phyloP scores from a whole-genome alignment of 2,329 filamentous ascomycete genomes.

The Paraconiothyrium brasiliense region DNA sequence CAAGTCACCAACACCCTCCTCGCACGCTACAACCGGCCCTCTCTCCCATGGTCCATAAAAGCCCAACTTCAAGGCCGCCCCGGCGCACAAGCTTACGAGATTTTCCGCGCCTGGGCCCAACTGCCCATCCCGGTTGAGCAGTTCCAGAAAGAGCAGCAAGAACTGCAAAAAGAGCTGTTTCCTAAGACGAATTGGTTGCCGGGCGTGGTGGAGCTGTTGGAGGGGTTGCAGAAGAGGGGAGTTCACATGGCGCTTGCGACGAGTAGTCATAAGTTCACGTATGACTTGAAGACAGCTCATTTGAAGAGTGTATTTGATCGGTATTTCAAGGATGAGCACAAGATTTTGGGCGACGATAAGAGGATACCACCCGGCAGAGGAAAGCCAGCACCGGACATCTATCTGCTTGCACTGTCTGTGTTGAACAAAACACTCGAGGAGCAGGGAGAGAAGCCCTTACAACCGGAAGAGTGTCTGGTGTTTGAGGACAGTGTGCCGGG shows the following conservation, averaged over 20 bases:
- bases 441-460: slow-evolving; percentile 68
- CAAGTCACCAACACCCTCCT: slow-evolving; percentile 84
- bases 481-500: slow-evolving; percentile 96
- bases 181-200: slow-evolving; percentile 78
- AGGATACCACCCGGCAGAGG: slow-evolving; percentile 82
- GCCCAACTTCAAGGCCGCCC: slow-evolving; percentile 80
- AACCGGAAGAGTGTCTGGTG: slow-evolving; percentile 88
- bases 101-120: slow-evolving; percentile 83
- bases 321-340: slow-evolving; percentile 75
- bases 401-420: slow-evolving; percentile 82
- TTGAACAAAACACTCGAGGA: slow-evolving; percentile 79
- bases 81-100: slow-evolving; percentile 64
- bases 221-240: slow-evolving; percentile 64
- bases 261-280: slow-evolving; percentile 77
- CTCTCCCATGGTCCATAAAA: slow-evolving; percentile 93
- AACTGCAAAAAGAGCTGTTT: slow-evolving; percentile 77
- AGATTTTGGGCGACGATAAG: slow-evolving; percentile 85
- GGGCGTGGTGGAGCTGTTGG: slow-evolving; percentile 76
- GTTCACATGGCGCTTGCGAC: slow-evolving; percentile 89
- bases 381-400: slow-evolving; percentile 95
- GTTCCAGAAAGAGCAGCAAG: slow-evolving; percentile 68
- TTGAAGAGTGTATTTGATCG: slow-evolving; percentile 60
- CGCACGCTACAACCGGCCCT: slow-evolving; percentile 73
- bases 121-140: slow-evolving; percentile 79
- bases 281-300: slow-evolving; percentile 75